phyloP scores from a whole-genome alignment of 2,329 filamentous ascomycete genomes.

The Metarhizium anisopliae region DNA sequence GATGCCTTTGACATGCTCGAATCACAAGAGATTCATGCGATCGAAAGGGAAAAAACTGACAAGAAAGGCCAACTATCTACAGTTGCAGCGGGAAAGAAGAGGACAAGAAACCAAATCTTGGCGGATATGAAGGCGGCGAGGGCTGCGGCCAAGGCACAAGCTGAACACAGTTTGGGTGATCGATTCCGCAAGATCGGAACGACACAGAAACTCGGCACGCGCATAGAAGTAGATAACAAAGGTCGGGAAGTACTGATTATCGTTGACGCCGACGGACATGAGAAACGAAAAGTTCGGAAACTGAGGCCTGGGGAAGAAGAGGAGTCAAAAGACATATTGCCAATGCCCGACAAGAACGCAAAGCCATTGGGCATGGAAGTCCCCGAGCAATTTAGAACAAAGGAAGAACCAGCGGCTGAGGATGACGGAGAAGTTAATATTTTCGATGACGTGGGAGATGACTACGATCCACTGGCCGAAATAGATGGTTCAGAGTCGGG shows the following conservation, averaged over 20 bases:
- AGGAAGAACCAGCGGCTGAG: slow-evolving; percentile 29
- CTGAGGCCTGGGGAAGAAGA: slow-evolving; percentile 29
- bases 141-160: slow-evolving; percentile 46
- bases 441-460: slow-evolving; percentile 56
- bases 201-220: slow-evolving; percentile 41
- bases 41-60: slow-evolving; percentile 39
- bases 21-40: slow-evolving; percentile 41
- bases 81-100: slow-evolving; percentile 47
- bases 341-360: slow-evolving; percentile 45
- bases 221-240: slow-evolving; percentile 52
- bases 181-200: slow-evolving; percentile 58
- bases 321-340: slow-evolving; percentile 31
- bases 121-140: slow-evolving; percentile 57
- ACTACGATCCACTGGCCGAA: slow-evolving; percentile 59
- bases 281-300: slow-evolving; percentile 56
- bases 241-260: slow-evolving; percentile 57
- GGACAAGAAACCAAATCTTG: slow-evolving; percentile 57
- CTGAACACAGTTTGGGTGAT: slow-evolving; percentile 43
- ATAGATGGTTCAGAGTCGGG: slow-evolving; percentile 37
- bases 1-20: slow-evolving; percentile 56
- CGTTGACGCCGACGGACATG: slow-evolving; percentile 56
- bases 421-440: slow-evolving; percentile 53
- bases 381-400: slow-evolving; percentile 46
- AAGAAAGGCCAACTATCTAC: slow-evolving; percentile 53
- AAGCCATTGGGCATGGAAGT: slow-evolving; percentile 58